phyloP scores from a whole-genome alignment of 768 basidiomycete genomes.

The Fomitopsis serialis region DNA sequence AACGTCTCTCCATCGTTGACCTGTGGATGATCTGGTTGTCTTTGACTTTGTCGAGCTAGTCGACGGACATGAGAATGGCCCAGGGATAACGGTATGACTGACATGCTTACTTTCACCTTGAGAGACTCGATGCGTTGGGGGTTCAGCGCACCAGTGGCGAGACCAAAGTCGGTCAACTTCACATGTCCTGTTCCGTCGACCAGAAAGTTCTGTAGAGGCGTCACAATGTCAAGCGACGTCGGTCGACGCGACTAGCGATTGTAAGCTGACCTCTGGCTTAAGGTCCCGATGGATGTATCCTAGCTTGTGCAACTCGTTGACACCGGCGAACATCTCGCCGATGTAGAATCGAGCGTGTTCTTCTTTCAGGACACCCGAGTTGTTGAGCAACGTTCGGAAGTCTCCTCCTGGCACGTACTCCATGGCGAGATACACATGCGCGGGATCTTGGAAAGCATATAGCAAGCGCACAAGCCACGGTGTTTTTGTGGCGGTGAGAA shows the following conservation, averaged over 20 bases:
- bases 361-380: constrained; percentile 95
- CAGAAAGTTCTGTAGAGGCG: constrained; percentile 75
- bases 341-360: constrained; percentile 97
- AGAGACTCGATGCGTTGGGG: constrained; percentile 92
- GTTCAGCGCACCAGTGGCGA: constrained; percentile 94
- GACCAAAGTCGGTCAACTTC: constrained; percentile 95
- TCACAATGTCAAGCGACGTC: neutral
- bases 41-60: constrained; percentile 91
- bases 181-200: constrained; percentile 95
- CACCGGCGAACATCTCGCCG: constrained; percentile 94
- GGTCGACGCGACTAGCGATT: neutral
- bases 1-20: constrained; percentile 90
- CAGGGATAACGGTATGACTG: neutral
- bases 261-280: constrained; percentile 87
- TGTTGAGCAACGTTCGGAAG: constrained; percentile 95
- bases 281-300: constrained; percentile 98
- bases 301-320: constrained; percentile 92
- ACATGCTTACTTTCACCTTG: constrained; percentile 70
- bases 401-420: constrained; percentile 99
- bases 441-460: constrained; percentile 94
- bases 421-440: constrained; percentile 95
- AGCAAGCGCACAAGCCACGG: constrained; percentile 94
- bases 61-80: constrained; percentile 5
- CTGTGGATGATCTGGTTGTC: constrained; percentile 86
- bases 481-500: constrained; percentile 93